These are phyloP conservation scores for Pachysandra terminalis DNA, from an alignment of 164 flowering plant genomes.

Conservation along the genomic window DNA sequence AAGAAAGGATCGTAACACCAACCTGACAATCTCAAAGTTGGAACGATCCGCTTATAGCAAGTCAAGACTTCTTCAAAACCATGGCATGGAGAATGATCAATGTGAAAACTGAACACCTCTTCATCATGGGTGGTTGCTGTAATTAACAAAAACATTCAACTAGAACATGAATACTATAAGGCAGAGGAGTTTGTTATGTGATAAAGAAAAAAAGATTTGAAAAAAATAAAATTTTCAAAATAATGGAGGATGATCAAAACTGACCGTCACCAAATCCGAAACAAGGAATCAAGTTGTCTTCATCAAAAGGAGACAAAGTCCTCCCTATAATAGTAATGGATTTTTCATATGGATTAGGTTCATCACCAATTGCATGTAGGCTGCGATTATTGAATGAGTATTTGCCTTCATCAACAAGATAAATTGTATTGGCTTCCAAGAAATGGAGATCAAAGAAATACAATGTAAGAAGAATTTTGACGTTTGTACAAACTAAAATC, in stretches of 20 bases:
- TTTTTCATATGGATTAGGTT: conserved; percentile 60
- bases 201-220: neutral
- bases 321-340: conserved; percentile 63
- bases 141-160: conserved; percentile 1
- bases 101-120: conserved; percentile 68
- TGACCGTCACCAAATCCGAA: conserved; percentile 77
- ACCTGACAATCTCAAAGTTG: conserved; percentile 59
- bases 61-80: conserved; percentile 78
- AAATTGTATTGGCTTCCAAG: conserved; percentile 11
- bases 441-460: neutral
- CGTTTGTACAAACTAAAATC: neutral
- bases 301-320: conserved; percentile 63
- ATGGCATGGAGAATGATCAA: conserved; percentile 58
- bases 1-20: conserved; percentile 1
- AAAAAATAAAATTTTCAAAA: neutral
- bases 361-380: conserved; percentile 54
- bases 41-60: conserved; percentile 52
- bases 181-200: too few relatives aligned
- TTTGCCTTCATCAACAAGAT: conserved; percentile 40
- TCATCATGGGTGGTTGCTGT: conserved; percentile 77
- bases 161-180: neutral
- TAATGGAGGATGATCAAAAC: neutral
- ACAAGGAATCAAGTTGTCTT: conserved; percentile 70
- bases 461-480: neutral
- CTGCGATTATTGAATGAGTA: conserved; percentile 46